A percentile compares a stretch with the other conserved stretches of the same genome.
Conservation (phyloP, 345 rosid genomes). For the Murraya paniculata region DNA sequence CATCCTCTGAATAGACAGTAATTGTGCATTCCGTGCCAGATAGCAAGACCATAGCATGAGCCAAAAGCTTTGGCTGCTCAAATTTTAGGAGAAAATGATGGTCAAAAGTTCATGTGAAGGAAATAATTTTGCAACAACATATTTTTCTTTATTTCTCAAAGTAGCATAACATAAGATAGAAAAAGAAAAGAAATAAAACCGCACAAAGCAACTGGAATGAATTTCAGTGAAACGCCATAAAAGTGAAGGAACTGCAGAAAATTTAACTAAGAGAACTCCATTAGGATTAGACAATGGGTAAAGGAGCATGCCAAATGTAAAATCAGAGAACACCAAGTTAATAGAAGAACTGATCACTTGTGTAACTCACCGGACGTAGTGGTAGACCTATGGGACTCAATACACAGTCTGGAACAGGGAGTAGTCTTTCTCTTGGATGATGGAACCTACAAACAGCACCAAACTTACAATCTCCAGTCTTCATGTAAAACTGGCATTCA, state of each 20-base stretch:
- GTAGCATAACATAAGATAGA: neutral
- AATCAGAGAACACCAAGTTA: neutral
- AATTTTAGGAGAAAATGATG: neutral
- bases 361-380: constrained; percentile 75
- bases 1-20: neutral
- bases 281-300: neutral
- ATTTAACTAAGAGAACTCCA: neutral
- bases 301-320: neutral
- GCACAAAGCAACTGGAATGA: neutral
- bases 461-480: constrained; percentile 97
- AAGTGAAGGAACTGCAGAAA: neutral
- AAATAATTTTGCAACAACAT: neutral
- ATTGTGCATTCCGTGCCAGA: neutral
- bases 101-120: neutral
- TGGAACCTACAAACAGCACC: constrained; percentile 96
- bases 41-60: neutral
- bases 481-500: constrained; percentile 96
- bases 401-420: constrained; percentile 91
- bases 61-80: neutral
- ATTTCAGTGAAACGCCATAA: neutral
- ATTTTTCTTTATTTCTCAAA: neutral
- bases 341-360: neutral
- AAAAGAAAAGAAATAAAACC: neutral
- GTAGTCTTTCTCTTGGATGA: constrained; percentile 90
- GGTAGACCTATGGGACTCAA: constrained; percentile 92